Conservation (phyloP, 441 rosid genomes). For the Jatropha podagrica region DNA sequence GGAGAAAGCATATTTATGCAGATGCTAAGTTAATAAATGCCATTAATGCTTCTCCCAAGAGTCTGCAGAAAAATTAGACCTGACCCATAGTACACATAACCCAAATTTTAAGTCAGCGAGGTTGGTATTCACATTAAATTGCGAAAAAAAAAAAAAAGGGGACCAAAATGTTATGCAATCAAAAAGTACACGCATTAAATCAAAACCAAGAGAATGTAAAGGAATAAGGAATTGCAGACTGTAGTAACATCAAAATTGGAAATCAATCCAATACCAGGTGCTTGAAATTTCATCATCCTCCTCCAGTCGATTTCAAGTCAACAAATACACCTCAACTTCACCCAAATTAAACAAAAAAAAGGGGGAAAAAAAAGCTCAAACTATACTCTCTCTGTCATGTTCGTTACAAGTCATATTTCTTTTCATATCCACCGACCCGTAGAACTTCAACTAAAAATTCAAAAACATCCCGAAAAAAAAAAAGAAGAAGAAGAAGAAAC, state of each 20-base stretch:
- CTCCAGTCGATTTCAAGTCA: background rate
- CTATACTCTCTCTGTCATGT: background rate
- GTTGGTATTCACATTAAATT: constrained; percentile 1
- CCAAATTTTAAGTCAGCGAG: background rate
- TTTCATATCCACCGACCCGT: background rate
- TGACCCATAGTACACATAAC: background rate
- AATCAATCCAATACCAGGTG: background rate
- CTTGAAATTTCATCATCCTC: constrained; percentile 11
- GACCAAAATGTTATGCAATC: background rate
- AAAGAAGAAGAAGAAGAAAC: background rate
- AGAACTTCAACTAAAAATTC: background rate
- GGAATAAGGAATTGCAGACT: background rate
- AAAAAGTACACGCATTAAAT: background rate
- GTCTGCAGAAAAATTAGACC: background rate
- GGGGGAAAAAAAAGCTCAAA: too few species aligned
- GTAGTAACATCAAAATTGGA: background rate
- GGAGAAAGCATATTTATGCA: background rate
- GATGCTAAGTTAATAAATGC: background rate
- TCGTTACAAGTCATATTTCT: background rate
- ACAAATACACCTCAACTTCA: background rate
- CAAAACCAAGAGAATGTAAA: constrained; percentile 1
- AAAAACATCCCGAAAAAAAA: background rate
- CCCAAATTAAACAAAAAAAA: background rate
- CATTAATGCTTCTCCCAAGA: constrained; percentile 12
- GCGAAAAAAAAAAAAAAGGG: background rate